Conservation (phyloP, 441 rosid genomes). For the Pelargonium fulgidum region DNA sequence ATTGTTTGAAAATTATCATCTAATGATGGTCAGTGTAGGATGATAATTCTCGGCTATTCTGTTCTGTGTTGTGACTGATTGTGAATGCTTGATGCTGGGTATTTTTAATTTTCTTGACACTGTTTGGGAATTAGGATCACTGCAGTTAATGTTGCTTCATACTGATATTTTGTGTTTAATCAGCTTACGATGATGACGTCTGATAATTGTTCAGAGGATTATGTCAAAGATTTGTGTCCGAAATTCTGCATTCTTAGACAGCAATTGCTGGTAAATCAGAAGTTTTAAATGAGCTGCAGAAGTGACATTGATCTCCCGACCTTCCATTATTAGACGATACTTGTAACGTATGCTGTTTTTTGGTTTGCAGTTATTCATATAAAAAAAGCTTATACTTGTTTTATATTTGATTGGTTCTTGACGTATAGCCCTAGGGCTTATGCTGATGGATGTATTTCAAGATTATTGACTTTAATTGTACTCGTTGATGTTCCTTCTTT, state of each 20-base stretch:
- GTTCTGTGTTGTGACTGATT: not conserved
- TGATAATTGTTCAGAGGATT: slow-evolving; percentile 39
- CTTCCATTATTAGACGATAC: not conserved
- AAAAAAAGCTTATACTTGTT: too few species aligned
- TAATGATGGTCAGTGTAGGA: too few species aligned
- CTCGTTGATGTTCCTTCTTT: too few species aligned
- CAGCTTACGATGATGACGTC: slow-evolving; percentile 66
- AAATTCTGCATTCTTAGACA: slow-evolving; percentile 23
- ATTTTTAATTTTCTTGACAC: too few species aligned
- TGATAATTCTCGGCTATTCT: too few species aligned
- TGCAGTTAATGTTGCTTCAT: slow-evolving; percentile 13
- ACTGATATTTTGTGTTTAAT: slow-evolving; percentile 37
- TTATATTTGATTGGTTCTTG: too few species aligned
- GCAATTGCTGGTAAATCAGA: slow-evolving; percentile 21
- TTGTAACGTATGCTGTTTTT: too few species aligned
- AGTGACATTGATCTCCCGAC: slow-evolving; percentile 25
- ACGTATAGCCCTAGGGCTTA: too few species aligned
- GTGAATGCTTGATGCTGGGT: not conserved
- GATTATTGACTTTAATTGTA: too few species aligned
- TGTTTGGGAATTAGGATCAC: slow-evolving; percentile 14
- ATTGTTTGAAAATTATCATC: too few species aligned
- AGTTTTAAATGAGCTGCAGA: slow-evolving; percentile 31
- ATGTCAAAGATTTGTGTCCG: slow-evolving; percentile 26
- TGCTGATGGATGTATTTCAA: too few species aligned
- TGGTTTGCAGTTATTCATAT: too few species aligned